These are phyloP conservation scores for Citrus australasica DNA, from an alignment of 345 rosid genomes.

Conservation along the genomic window DNA sequence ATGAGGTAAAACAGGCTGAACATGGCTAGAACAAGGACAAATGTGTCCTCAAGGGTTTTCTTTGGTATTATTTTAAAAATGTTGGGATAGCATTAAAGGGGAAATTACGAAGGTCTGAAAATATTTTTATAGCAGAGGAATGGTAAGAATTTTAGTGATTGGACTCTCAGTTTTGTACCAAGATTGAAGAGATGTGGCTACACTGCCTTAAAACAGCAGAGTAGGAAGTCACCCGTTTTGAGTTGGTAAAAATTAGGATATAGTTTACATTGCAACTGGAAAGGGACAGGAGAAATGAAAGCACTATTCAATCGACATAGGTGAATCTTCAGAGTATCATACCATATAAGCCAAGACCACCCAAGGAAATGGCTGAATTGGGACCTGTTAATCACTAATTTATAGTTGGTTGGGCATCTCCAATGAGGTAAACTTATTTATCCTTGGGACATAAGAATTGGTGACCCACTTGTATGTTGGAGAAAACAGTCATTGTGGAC, in stretches of 20 bases:
- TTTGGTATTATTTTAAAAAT: neutral
- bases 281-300: neutral
- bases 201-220: neutral
- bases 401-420: neutral
- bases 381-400: neutral
- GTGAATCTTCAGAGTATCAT: neutral
- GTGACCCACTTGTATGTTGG: constrained; percentile 2
- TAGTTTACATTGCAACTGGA: neutral
- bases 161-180: neutral
- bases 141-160: neutral
- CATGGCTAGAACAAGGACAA: too few species aligned
- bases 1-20: too few species aligned
- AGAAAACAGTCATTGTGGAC: neutral
- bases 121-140: neutral
- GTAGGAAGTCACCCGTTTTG: neutral
- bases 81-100: neutral
- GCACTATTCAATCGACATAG: neutral
- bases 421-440: neutral
- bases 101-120: neutral
- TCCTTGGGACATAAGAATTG: neutral
- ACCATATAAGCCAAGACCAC: neutral
- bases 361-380: neutral
- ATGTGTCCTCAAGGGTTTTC: neutral
- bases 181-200: neutral
- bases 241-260: neutral